Percentiles rank a stretch among this genome's conserved stretches.
These are phyloP conservation scores for Suillus bovinus DNA, from an alignment of 768 basidiomycete species.

Conservation along the genomic window DNA sequence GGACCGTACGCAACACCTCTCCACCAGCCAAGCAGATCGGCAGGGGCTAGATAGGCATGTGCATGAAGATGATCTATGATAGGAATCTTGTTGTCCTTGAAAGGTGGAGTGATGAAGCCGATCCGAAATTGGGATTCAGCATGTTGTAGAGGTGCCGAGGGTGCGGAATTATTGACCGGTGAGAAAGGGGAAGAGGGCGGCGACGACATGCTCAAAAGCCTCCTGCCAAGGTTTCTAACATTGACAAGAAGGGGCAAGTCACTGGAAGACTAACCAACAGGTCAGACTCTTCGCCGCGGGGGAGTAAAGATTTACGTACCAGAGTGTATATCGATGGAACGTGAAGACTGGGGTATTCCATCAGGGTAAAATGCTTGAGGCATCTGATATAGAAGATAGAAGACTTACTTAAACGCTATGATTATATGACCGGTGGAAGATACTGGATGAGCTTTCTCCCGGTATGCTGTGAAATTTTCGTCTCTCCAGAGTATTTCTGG, in stretches of 20 bases:
- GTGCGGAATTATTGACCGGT: slow-evolving; percentile 23
- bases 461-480: slow-evolving; percentile 74
- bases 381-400: slow-evolving; percentile 15
- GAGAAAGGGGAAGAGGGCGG: slow-evolving; percentile 33
- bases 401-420: slow-evolving; percentile 71
- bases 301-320: slow-evolving; percentile 40
- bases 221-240: slow-evolving; percentile 56
- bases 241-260: slow-evolving; percentile 73
- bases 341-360: slow-evolving; percentile 54
- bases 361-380: slow-evolving; percentile 46
- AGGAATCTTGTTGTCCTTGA: slow-evolving; percentile 76
- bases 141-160: slow-evolving; percentile 28
- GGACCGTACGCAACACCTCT: slow-evolving; percentile 65
- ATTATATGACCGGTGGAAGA: slow-evolving; percentile 74
- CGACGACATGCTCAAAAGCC: slow-evolving; percentile 52
- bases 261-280: slow-evolving; percentile 57
- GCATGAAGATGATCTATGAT: slow-evolving; percentile 79
- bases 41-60: slow-evolving; percentile 68
- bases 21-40: slow-evolving; percentile 74
- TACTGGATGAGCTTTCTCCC: slow-evolving; percentile 68
- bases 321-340: slow-evolving; percentile 77
- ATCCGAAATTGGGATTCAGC: slow-evolving; percentile 51
- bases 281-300: slow-evolving; percentile 12
- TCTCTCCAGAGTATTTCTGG: slow-evolving; percentile 74
- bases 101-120: slow-evolving; percentile 79